Evolutionary conservation across 106 monocot species (phyloP), one percentile per base, ranked within the genome.

Genomic region (Dactylorhiza incarnata): DNA sequence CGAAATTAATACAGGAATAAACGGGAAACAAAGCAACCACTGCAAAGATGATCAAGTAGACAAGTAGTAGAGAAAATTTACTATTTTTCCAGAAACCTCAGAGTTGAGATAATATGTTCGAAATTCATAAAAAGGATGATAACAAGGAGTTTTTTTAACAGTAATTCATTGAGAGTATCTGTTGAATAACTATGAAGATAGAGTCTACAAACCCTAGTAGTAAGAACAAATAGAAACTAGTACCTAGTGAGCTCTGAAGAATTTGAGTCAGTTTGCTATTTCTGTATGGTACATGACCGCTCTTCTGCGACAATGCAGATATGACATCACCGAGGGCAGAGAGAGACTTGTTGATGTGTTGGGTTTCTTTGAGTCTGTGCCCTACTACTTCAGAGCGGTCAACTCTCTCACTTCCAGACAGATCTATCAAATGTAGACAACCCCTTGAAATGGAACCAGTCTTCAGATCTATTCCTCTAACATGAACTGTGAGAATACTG

Each of bases 201-300:
- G 7, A 76, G 13, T 48, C 48, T 66, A 45, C 6, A 14, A 48
- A 25, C 43, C 17, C 7, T 51, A 24, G 44, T 9, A 58, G 44
- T 14, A 77, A 0, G 12, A 72, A 79, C 23, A 10, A 53, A n/a
- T 43, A 45, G 7, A 47, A 71, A 45, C 6, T 29, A 29, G n/a
- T 89, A 94, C 97, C 94, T 73, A 99, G 80, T 20, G 97, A 99
- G 79, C 89, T 91, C 76, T 99, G 97, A 78, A 99, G 89, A 48
- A 99, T 81, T 89, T 99, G 97, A 54, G 97, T 99, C 45, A 99
- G 86, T 81, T 99, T 99, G 85, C 97, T 99, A 22, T 99, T 99
- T 79, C 97, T 79, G 37, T 99, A 99, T 51, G 97, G 97, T 43
- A 99, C 86, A 82, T 99, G 97, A 72, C 75, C 15, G 71, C 54